Base-by-base conservation (phyloP, 2,329 filamentous ascomycete species). In the Cytospora schulzeri region DNA sequence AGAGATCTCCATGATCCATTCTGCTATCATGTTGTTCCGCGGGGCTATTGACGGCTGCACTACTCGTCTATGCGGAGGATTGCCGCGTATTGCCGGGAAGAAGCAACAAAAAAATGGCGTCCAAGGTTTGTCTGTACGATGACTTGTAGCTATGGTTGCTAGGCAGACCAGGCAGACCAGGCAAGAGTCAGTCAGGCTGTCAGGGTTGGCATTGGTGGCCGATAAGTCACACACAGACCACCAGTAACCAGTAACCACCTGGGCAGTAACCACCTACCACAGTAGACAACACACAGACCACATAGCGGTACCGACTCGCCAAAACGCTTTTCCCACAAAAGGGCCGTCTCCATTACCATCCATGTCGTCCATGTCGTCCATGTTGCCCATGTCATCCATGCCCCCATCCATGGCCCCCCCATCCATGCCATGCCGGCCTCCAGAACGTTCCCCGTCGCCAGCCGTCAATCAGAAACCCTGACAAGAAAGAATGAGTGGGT, bases 391-490 rank as follows among this genome's bases (percentile, higher is more conserved):
- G 59, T 60, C 60, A 55, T 58, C 55, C 60, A 9, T 33, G 31
- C n/a, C n/a, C n/a, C 31, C 31, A 31, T 31, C 29, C 29, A 5
- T 31, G 29, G n/a, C n/a, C n/a, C n/a, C 29, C 5, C 29, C 29
- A 33, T 33, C 31, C 31, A 33, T 17, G 59, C 63, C 60, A 55
- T 58, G 12, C 55, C 60, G 33, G 41, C 63, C 59, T 54, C 33
- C 52, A 50, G 48, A 52, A 41, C 41, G 19, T 52, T 54, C 33
- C 33, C n/a, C 59, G 29, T 51, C 29, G 29, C 50, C 60, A 48
- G n/a, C n/a, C 55, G 60, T 63, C 63, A 63, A 63, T 65, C 51
- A 63, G 54, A 52, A 60, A 35, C 31, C 38, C 52, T 54, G 58
- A 56, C 52, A 41, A 3, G 15, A 38, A 52, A 50, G 38, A 29